Base-by-base conservation (phyloP, 2,329 filamentous ascomycete genomes). In the Neonectria punicea region DNA sequence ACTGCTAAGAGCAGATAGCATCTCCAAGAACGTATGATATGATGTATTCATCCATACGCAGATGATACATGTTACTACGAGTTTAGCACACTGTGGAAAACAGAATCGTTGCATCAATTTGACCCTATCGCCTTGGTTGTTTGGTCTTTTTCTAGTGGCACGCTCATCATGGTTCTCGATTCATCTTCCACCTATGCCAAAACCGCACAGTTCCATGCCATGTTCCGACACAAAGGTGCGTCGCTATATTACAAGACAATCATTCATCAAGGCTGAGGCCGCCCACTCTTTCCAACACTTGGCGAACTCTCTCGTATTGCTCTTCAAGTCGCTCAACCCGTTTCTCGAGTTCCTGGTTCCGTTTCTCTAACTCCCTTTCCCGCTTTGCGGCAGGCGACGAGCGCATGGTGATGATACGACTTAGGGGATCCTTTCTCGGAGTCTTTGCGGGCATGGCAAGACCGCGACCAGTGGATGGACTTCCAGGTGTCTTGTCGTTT, bases 381-480 rank as follows among this genome's bases (percentile, higher is more conserved):
- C 66, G 64, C 39, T 57, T 69, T 1, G 11, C 61, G 0, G 36
- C 2, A 43, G 9, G n/a, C 4, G 50, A 9, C 0, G 47, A n/a
- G 4, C 18, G 51, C 22, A 34, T 18, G 11, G 20, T 43, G 10
- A 8, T 20, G n/a, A 14, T 20, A 9, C 7, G 53, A n/a, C 20
- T 30, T 5, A 43, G n/a, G 16, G 41, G n/a, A 6, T 32, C 13
- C 34, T 46, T 55, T 13, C 7, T 18, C 9, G 34, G 20, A 2
- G 16, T 22, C 4, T 43, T 30, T 25, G n/a, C 30, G 7, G 28
- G 25, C 34, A 16, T 25, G 2, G 9, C 49, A 8, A 5, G 5
- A 4, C 56, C 64, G 49, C 70, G 64, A 1, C 68, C 71, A 2
- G 55, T 51, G 2, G 70, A 73, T 3, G 71, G 70, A n/a, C 70